A percentile compares a stretch with the other conserved stretches of the same genome.
Conservation (phyloP, 2,329 filamentous ascomycete species). For the Periglandula ipomoeae region DNA sequence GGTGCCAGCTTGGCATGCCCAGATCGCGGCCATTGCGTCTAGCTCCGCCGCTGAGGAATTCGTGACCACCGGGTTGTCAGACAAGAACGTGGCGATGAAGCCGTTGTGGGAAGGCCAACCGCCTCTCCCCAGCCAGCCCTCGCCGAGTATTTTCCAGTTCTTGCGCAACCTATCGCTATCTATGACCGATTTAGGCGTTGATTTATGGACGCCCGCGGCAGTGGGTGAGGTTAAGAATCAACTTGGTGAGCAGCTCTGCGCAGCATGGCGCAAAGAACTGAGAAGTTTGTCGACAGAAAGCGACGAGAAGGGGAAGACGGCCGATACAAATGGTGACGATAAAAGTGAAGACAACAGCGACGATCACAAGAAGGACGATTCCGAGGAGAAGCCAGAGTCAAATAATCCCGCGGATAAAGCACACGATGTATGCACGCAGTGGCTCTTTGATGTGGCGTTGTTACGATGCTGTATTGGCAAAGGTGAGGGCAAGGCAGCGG, state of each 20-base stretch:
- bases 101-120: constrained; percentile 75
- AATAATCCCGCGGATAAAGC: constrained; percentile 20
- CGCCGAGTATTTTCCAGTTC: constrained; percentile 63
- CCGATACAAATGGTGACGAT: constrained; percentile 6
- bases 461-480: constrained; percentile 37
- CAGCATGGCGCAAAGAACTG: constrained; percentile 37
- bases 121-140: constrained; percentile 68
- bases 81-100: constrained; percentile 47
- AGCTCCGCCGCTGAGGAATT: constrained; percentile 40
- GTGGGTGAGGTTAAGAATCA: constrained; percentile 53
- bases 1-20: constrained; percentile 55
- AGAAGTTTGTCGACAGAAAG: constrained; percentile 14
- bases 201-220: constrained; percentile 71
- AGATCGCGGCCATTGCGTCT: constrained; percentile 47
- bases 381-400: too few species aligned
- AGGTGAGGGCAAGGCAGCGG: constrained; percentile 13
- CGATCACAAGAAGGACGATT: constrained; percentile 5
- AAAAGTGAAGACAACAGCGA: constrained; percentile 3
- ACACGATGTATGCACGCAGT: constrained; percentile 46
- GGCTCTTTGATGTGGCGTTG: constrained; percentile 50
- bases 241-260: constrained; percentile 41
- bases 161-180: constrained; percentile 52
- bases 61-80: constrained; percentile 28
- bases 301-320: constrained; percentile 9
- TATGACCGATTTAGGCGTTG: constrained; percentile 64